Percentiles rank a stretch among this genome's conserved stretches.
Conservation (phyloP, 768 basidiomycete genomes). For the Antrodiella citrinella region DNA sequence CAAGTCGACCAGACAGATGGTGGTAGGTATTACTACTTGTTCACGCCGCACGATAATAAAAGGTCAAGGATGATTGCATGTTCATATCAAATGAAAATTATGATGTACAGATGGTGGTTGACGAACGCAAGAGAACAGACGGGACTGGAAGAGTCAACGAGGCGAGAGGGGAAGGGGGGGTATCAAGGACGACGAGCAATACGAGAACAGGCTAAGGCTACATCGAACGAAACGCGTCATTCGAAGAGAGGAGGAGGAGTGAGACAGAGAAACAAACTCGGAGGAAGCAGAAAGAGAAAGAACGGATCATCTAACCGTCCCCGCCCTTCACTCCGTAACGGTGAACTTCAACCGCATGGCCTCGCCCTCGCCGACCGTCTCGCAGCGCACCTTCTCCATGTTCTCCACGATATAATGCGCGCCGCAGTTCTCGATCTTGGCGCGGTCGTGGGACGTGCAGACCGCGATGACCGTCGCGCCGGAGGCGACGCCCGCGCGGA, state of each 20-base stretch:
- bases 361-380: slow-evolving; percentile 29
- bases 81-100: not conserved
- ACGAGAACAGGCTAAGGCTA: not conserved
- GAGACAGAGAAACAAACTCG: not conserved
- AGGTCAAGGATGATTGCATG: not conserved
- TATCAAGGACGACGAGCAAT: not conserved
- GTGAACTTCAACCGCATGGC: slow-evolving; percentile 33
- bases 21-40: no score
- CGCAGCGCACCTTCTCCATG: slow-evolving; percentile 41
- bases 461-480: slow-evolving; percentile 70
- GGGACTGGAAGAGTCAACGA: not conserved
- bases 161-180: not conserved
- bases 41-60: no score
- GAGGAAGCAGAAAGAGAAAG: not conserved
- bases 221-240: not conserved
- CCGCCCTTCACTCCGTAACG: slow-evolving; percentile 18
- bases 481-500: slow-evolving; percentile 62
- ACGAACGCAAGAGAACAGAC: not conserved
- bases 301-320: no score
- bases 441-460: slow-evolving; percentile 62
- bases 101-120: not conserved
- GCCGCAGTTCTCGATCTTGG: slow-evolving; percentile 45
- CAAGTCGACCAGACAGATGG: no score
- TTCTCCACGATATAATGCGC: slow-evolving; percentile 50
- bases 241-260: no score